These are phyloP conservation scores for Powellomyces hirtus DNA, from an alignment of 192 early-diverging fungal species.

Conservation along the genomic window DNA sequence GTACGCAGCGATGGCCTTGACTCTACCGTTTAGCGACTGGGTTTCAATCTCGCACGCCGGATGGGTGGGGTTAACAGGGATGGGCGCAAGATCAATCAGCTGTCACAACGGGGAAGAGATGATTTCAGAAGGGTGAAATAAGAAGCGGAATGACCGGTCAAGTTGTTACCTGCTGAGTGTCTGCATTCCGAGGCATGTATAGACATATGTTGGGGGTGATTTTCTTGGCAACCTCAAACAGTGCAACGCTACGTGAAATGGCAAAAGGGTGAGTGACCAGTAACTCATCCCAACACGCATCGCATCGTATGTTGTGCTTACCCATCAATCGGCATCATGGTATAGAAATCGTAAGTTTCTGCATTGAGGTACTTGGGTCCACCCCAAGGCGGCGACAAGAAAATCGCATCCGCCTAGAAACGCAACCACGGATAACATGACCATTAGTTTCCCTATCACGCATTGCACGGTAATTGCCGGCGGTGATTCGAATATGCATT, in stretches of 20 bases:
- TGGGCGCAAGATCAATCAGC: not conserved
- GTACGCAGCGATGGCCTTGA: slow-evolving; percentile 74
- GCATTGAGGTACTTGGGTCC: slow-evolving; percentile 72
- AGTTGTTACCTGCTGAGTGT: slow-evolving; percentile 68
- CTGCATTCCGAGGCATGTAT: slow-evolving; percentile 82
- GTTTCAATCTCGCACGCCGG: slow-evolving; percentile 77
- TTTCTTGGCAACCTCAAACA: slow-evolving; percentile 60
- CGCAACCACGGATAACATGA: no score
- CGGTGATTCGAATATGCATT: no score
- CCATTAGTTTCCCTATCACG: no score
- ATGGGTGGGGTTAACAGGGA: not conserved
- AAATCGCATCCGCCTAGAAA: slow-evolving; percentile 78
- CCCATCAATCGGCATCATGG: slow-evolving; percentile 75
- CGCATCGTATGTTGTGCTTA: slow-evolving; percentile 20
- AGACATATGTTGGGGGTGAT: slow-evolving; percentile 82
- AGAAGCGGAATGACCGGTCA: not conserved
- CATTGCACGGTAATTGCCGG: no score
- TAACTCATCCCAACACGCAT: not conserved
- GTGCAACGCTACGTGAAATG: slow-evolving; percentile 37
- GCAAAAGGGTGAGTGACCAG: not conserved
- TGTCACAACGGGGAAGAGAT: not conserved
- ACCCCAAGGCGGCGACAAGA: slow-evolving; percentile 96
- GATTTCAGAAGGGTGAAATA: not conserved
- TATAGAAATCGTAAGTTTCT: slow-evolving; percentile 63
- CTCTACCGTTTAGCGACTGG: slow-evolving; percentile 62